Conservation (phyloP, 2,329 filamentous ascomycete genomes). For the Botrytis medusae region DNA sequence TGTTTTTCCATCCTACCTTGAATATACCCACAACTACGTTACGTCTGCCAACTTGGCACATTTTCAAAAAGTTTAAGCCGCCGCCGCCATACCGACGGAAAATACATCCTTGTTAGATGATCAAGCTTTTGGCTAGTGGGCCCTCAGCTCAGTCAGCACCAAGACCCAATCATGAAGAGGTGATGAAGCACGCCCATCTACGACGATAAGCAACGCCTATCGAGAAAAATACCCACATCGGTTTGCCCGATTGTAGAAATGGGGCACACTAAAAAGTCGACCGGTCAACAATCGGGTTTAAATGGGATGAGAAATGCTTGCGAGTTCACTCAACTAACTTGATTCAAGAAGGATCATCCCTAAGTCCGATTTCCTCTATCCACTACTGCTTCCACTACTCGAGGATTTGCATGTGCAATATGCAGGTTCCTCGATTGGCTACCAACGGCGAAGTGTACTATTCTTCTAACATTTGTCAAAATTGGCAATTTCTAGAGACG, state of each 20-base stretch:
- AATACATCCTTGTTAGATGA: not conserved
- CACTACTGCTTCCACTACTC: not conserved
- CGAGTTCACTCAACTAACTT: not conserved
- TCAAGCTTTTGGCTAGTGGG: constrained; percentile 1
- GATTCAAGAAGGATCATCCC: not conserved
- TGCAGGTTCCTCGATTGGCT: not conserved
- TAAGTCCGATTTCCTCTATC: not conserved
- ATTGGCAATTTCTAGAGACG: not conserved
- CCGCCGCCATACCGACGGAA: not conserved
- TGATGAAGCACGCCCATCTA: constrained; percentile 10
- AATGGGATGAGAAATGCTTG: not conserved
- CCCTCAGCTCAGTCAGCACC: not conserved
- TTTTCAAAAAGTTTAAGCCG: not conserved
- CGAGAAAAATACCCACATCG: not conserved
- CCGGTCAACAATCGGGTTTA: not conserved
- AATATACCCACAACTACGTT: not conserved
- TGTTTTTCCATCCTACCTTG: not conserved
- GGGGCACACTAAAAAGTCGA: not conserved
- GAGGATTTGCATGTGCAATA: not conserved
- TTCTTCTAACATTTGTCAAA: not conserved
- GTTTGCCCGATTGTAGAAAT: not conserved
- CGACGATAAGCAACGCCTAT: constrained; percentile 6
- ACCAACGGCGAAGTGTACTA: not conserved
- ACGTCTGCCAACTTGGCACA: not conserved
- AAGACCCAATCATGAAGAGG: not conserved